Evolutionary conservation across 495 filamentous ascomycete genomes (phyloP).

Genomic region (Penicillium manginii): DNA sequence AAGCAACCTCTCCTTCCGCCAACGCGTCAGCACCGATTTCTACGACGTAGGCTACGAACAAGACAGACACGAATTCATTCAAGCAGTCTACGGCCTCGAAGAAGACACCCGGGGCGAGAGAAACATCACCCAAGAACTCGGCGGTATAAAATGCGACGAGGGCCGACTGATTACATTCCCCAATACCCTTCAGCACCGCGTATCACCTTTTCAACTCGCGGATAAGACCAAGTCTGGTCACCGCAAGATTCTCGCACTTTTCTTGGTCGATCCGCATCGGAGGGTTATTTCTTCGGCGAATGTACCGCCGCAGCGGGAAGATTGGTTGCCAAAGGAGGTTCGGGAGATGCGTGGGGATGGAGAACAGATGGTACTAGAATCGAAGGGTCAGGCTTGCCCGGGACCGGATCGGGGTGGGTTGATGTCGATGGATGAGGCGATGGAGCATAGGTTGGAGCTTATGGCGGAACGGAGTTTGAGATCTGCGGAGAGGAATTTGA

Average conservation of each 20-base stretch:
- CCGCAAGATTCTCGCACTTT: slow-evolving; percentile 60
- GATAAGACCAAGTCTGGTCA: slow-evolving; percentile 58
- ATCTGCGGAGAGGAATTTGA: slow-evolving; percentile 13
- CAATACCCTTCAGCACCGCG: slow-evolving; percentile 54
- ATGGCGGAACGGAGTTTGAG: slow-evolving; percentile 48
- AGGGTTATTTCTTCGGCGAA: slow-evolving; percentile 59
- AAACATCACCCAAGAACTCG: slow-evolving; percentile 37
- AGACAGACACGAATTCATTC: slow-evolving; percentile 30
- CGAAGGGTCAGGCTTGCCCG: no score
- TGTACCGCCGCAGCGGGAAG: slow-evolving; percentile 57
- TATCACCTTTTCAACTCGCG: slow-evolving; percentile 51
- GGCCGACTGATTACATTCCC: slow-evolving; percentile 41
- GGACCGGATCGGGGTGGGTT: slow-evolving; percentile 1
- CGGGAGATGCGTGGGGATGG: slow-evolving; percentile 1
- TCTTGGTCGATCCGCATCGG: slow-evolving; percentile 57
- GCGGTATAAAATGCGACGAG: slow-evolving; percentile 32
- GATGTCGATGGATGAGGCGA: slow-evolving; percentile 51
- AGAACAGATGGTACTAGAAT: no score
- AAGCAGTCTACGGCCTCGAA: slow-evolving; percentile 34
- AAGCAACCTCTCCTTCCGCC: slow-evolving; percentile 56
- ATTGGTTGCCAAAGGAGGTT: slow-evolving; percentile 37
- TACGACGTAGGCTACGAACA: slow-evolving; percentile 29
- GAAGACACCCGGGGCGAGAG: slow-evolving; percentile 5
- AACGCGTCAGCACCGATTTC: slow-evolving; percentile 23
- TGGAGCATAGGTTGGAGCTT: slow-evolving; percentile 46